A percentile compares a stretch with the other conserved stretches of the same genome.
Evolutionary conservation across 2,329 filamentous ascomycete genomes (phyloP).

Genomic region (Ophiostoma ips): DNA sequence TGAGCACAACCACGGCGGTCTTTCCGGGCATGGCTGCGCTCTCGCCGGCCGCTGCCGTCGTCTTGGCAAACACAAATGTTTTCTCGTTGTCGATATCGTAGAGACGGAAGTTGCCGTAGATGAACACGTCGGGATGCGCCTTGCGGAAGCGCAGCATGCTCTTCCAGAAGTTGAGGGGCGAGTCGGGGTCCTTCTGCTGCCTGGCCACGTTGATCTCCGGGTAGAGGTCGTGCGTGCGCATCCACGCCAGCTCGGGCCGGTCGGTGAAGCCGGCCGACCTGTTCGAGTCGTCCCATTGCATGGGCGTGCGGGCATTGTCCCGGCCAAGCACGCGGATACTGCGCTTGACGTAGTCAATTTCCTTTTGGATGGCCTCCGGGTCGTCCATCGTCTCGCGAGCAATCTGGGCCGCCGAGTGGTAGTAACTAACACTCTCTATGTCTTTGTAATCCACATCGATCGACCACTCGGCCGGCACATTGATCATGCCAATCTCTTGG

Average conservation of each 20-base stretch:
- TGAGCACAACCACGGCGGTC: slow-evolving; percentile 24
- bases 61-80: slow-evolving; percentile 33
- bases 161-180: slow-evolving; percentile 49
- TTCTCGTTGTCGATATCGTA: slow-evolving; percentile 32
- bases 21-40: slow-evolving; percentile 1
- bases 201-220: slow-evolving; percentile 38
- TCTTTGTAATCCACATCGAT: slow-evolving; percentile 32
- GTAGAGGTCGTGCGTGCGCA: slow-evolving; percentile 46
- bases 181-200: slow-evolving; percentile 29
- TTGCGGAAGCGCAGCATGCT: slow-evolving; percentile 39
- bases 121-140: slow-evolving; percentile 41
- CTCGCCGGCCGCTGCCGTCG: slow-evolving; percentile 5
- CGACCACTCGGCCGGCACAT: slow-evolving; percentile 34
- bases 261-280: slow-evolving; percentile 48
- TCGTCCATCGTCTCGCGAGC: slow-evolving; percentile 16
- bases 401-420: slow-evolving; percentile 18
- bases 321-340: slow-evolving; percentile 45
- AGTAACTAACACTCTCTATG: slow-evolving; percentile 36
- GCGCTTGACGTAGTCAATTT: slow-evolving; percentile 31
- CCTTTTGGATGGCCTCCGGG: slow-evolving; percentile 25
- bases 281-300: slow-evolving; percentile 45
- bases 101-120: slow-evolving; percentile 44
- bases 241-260: slow-evolving; percentile 36
- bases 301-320: slow-evolving; percentile 53
- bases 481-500: slow-evolving; percentile 46